Base-by-base conservation (phyloP, 805 yeast genomes). In the Spathaspora passalidarum region DNA sequence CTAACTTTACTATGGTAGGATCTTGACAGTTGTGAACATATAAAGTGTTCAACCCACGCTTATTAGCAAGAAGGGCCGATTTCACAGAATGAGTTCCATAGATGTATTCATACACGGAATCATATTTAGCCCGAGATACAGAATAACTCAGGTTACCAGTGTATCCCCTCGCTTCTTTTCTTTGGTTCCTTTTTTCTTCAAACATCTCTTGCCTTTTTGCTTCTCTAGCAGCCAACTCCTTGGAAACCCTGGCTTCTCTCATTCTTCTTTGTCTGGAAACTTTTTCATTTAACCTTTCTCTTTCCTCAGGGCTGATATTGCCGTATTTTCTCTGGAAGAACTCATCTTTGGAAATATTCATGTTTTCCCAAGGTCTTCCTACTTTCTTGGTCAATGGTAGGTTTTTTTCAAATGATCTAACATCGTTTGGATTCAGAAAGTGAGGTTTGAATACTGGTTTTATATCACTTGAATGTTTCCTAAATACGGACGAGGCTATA, bases 31-130 rank as follows among this genome's bases (percentile, higher is more conserved):
- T 75, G 47, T 80, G 72, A 13, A 82, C 62, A 49, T 72, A 73
- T 13, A 89, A 56, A 44, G 73, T 73, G 32, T 78, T 75, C 59
- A 75, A 78, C 43, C 72, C 73, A 51, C 96, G 74, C 46, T 76
- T 78, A 19, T 71, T 66, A 7, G 83, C 76, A 17, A 65, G 60
- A 47, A 90, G 66, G 0, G 89, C 96, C 1, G 96, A 84, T 13
- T 75, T 52, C 2, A 90, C 92, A 0, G 95, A 69, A 45, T 86
- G 83, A 0, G 84, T 81, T 7, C 97, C 97, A 57, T 76, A 88
- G 2, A 89, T 64, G 57, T 83, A 84, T 57, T 89, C 96, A 41
- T 75, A 63, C 29, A 80, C 58, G 0, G 86, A 83, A 44, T 76
- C 74, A 52, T 52, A 41, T 13, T 21, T 18, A 16, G 29, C 3